These are phyloP conservation scores for Cyclocybe aegerita DNA, from an alignment of 768 basidiomycete species.

Conservation along the genomic window DNA sequence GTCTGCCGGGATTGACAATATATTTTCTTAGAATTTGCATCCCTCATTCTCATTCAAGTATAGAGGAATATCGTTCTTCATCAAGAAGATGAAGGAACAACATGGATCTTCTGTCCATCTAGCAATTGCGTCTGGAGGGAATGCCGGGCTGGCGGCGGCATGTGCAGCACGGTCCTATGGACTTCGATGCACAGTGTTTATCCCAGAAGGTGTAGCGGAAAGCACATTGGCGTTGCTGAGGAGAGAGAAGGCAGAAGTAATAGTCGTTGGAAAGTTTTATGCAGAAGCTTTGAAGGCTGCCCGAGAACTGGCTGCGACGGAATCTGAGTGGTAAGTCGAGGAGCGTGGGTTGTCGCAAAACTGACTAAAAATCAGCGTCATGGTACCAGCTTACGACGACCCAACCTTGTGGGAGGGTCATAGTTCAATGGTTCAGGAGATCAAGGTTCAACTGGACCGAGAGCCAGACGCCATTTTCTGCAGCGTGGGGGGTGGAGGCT, in stretches of 20 bases:
- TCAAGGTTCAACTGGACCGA: conserved; percentile 47
- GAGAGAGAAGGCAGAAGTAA: conserved; percentile 54
- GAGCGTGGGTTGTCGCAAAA: not conserved
- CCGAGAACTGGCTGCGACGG: conserved; percentile 37
- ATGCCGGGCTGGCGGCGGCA: conserved; percentile 75
- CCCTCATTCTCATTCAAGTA: conserved; percentile 77
- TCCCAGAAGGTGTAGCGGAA: conserved; percentile 53
- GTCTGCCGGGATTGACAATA: not conserved
- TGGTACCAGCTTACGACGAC: conserved; percentile 74
- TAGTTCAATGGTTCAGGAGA: conserved; percentile 70
- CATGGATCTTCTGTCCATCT: conserved; percentile 59
- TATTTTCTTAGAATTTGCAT: conserved; percentile 59
- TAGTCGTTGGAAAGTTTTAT: conserved; percentile 59
- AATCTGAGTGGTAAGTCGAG: conserved; percentile 38
- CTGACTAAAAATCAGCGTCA: conserved; percentile 40
- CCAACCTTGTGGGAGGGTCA: conserved; percentile 74
- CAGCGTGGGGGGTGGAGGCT: conserved; percentile 74
- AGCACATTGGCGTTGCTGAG: conserved; percentile 50
- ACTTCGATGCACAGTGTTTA: conserved; percentile 64
- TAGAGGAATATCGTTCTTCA: conserved; percentile 66
- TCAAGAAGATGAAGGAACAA: conserved; percentile 46
- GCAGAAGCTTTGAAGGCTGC: conserved; percentile 56
- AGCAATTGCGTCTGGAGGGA: conserved; percentile 76
- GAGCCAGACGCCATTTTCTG: conserved; percentile 76
- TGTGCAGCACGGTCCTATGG: conserved; percentile 54